Conservation (phyloP, 2,329 filamentous ascomycete genomes). For the Bipolaris victoriae region DNA sequence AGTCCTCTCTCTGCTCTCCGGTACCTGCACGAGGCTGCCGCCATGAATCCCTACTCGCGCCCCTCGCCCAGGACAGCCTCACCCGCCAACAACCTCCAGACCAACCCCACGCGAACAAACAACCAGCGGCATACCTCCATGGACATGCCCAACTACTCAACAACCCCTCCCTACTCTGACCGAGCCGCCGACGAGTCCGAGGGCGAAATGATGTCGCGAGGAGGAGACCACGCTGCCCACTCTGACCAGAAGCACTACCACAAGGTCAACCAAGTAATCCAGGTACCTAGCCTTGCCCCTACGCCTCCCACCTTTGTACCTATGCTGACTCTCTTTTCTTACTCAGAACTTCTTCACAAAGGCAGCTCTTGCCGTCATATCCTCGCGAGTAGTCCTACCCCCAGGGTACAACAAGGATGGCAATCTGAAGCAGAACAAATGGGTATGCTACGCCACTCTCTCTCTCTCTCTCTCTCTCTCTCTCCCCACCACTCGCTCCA, state of each 20-base stretch:
- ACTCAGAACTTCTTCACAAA: conserved; percentile 88
- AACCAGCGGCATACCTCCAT: conserved; percentile 71
- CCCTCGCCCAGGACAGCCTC: conserved; percentile 74
- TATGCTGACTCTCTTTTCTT: conserved; percentile 28
- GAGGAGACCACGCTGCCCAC: conserved; percentile 38
- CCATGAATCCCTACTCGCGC: conserved; percentile 86
- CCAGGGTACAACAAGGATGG: conserved; percentile 62
- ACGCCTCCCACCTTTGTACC: neutral
- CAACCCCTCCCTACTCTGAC: conserved; percentile 57
- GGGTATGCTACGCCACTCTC: conserved; percentile 64
- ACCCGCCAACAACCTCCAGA: conserved; percentile 72
- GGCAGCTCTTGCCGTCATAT: conserved; percentile 80
- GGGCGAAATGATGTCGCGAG: conserved; percentile 50
- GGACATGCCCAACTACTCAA: conserved; percentile 59
- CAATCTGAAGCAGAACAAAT: conserved; percentile 78
- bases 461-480: neutral
- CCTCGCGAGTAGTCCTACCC: conserved; percentile 76
- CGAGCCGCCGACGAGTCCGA: conserved; percentile 59
- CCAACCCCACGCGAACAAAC: conserved; percentile 73
- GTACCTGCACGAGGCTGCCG: conserved; percentile 33
- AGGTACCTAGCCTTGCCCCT: conserved; percentile 62
- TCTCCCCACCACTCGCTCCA: neutral
- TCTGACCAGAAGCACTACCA: conserved; percentile 44
- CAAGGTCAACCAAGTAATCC: conserved; percentile 91
- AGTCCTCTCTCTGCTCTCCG: conserved; percentile 11